These are phyloP conservation scores for Periconia digitata DNA, from an alignment of 2,329 filamentous ascomycete genomes.

Conservation along the genomic window DNA sequence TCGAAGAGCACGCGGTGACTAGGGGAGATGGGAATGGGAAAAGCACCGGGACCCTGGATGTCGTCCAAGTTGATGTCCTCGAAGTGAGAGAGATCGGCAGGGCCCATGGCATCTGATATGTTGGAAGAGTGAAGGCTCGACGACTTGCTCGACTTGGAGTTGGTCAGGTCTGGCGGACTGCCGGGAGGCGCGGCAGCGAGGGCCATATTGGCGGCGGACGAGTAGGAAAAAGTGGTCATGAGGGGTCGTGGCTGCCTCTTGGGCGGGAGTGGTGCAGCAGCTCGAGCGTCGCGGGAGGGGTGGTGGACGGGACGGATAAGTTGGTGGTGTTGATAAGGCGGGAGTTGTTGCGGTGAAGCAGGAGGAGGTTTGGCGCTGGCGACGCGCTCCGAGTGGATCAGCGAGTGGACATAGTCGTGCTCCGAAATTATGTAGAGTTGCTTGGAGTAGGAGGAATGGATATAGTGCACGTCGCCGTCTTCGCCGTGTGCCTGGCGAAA, in stretches of 20 bases:
- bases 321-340: neutral
- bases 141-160: conserved; percentile 87
- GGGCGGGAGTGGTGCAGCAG: conserved; percentile 1
- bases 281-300: conserved; percentile 22
- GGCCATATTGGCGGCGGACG: conserved; percentile 21
- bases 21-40: conserved; percentile 44
- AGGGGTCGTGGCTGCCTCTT: conserved; percentile 35
- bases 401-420: conserved; percentile 37
- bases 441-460: conserved; percentile 20
- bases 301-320: neutral
- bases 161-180: conserved; percentile 77
- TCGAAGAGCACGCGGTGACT: conserved; percentile 37
- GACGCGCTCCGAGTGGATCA: conserved; percentile 34
- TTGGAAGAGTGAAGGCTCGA: conserved; percentile 82
- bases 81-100: conserved; percentile 77
- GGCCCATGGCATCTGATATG: conserved; percentile 62
- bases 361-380: conserved; percentile 22
- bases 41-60: conserved; percentile 54
- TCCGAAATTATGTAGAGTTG: conserved; percentile 39
- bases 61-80: conserved; percentile 90
- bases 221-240: conserved; percentile 38
- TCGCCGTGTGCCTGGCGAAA: conserved; percentile 11
- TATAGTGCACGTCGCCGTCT: conserved; percentile 23
- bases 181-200: conserved; percentile 55
- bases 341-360: neutral